A percentile compares a stretch with the other conserved stretches of the same genome.
Conservation (phyloP, 1,284 basidiomycete species). For the Stereum hirsutum region DNA sequence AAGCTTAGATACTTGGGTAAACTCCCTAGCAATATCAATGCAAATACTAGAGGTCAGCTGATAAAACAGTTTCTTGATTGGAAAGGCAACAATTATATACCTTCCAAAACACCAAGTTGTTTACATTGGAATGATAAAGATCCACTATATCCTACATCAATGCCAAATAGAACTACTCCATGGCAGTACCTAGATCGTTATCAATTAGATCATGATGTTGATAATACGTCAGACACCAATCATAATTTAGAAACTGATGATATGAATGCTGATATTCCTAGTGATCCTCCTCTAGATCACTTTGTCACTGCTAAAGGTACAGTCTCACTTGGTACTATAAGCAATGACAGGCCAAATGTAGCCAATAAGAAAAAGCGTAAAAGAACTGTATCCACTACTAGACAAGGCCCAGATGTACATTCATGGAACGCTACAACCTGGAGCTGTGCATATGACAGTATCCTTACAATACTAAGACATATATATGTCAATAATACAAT, state of each 20-base stretch:
- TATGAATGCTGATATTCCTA: too few species aligned
- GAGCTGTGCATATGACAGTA: conserved; percentile 7
- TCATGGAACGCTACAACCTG: conserved; percentile 2
- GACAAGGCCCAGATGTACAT: background rate
- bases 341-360: background rate
- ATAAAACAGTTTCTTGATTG: background rate
- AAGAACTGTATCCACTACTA: conserved; percentile 1
- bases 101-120: too few species aligned
- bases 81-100: background rate
- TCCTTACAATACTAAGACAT: conserved; percentile 17
- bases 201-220: too few species aligned
- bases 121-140: too few species aligned
- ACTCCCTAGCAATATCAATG: too few species aligned
- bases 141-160: background rate
- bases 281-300: too few species aligned
- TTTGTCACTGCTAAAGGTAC: too few species aligned
- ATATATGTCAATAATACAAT: background rate
- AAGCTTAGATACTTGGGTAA: too few species aligned
- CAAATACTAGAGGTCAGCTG: background rate
- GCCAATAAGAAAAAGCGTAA: conserved; percentile 4
- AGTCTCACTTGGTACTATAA: too few species aligned
- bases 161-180: background rate
- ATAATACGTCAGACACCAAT: too few species aligned
- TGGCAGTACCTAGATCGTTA: too few species aligned
- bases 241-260: too few species aligned